Percentiles rank a stretch among this genome's conserved stretches.
Conservation (phyloP, 495 filamentous ascomycete genomes). For the Tuber brumale region DNA sequence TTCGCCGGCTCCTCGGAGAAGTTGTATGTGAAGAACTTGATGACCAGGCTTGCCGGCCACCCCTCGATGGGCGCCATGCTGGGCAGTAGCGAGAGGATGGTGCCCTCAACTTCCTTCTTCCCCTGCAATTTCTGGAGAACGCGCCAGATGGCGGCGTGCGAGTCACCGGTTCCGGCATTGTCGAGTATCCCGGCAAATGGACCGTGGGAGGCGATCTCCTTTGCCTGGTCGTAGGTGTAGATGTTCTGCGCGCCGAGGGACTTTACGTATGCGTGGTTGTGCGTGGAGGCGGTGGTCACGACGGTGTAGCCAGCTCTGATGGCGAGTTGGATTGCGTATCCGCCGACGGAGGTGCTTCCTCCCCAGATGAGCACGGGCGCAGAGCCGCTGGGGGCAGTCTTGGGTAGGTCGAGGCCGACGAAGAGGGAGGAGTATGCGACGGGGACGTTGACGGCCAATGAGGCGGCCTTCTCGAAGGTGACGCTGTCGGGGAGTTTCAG, state of each 20-base stretch:
- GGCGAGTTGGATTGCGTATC: slow-evolving; percentile 40
- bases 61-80: background rate
- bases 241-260: slow-evolving; percentile 28
- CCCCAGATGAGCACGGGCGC: slow-evolving; percentile 40
- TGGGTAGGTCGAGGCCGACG: slow-evolving; percentile 29
- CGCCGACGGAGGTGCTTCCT: slow-evolving; percentile 38
- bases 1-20: background rate
- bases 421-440: slow-evolving; percentile 32
- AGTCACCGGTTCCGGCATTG: slow-evolving; percentile 9
- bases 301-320: slow-evolving; percentile 41
- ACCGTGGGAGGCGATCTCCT: slow-evolving; percentile 10
- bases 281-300: slow-evolving; percentile 42
- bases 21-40: background rate
- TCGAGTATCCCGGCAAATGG: slow-evolving; percentile 18
- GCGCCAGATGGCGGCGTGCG: slow-evolving; percentile 13
- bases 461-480: slow-evolving; percentile 19
- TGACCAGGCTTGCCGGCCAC: slow-evolving; percentile 5
- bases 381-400: background rate
- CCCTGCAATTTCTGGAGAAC: slow-evolving; percentile 5
- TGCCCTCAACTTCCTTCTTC: background rate
- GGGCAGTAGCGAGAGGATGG: slow-evolving; percentile 8
- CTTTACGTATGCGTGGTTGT: slow-evolving; percentile 40
- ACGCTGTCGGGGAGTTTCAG: slow-evolving; percentile 23
- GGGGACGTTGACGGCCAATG: slow-evolving; percentile 19
- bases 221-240: slow-evolving; percentile 28